Base-by-base conservation (phyloP, 208 protist species). In the Trichomonas gallinae region DNA sequence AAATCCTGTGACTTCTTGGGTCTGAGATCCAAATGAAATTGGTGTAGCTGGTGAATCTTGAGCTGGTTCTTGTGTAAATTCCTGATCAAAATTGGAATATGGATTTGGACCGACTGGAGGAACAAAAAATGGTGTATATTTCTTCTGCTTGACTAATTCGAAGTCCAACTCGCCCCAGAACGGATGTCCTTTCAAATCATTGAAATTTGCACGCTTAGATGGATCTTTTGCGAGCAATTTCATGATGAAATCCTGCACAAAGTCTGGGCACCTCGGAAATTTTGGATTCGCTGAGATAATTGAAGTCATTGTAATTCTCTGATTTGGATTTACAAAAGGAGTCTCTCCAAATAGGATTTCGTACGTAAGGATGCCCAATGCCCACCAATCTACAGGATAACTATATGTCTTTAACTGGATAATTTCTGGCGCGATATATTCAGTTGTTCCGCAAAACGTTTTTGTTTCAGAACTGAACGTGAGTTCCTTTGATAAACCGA, bases 361-460 rank as follows among this genome's bases (percentile, higher is more conserved):
- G 45, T 93, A 93, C 46, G 87, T 51, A 0, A 93, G n/a, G 26
- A 51, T 51, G n/a, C 87, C 87, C n/a, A 93, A 44, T 48, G 44
- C 87, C 87, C 87, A 93, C 44, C 40, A 51, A 42, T 93, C 87
- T 38, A 93, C 44, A 38, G 17, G 17, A 23, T 93, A 51, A 26
- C 87, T 40, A 38, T 93, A 93, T 58, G 44, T 9, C 44, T 93
- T 34, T 10, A 49, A 13, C 10, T 38, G 40, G 10, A 93, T 13
- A 15, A 83, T 96, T 96, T 45, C 63, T 44, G n/a, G 97, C 96
- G 63, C 97, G 11, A 97, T 3, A 89, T 98, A 98, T 81, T 98
- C 98, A 23, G 98, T 97, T 17, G 98, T 98, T 51, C 98, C 98
- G 96, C 98, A 98, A 96, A 98, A 98, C 36, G 98, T 98, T 63